Evolutionary conservation across 2,329 filamentous ascomycete genomes (phyloP), one percentile per base, ranked within the genome.

Genomic region (Calonectria naviculata): DNA sequence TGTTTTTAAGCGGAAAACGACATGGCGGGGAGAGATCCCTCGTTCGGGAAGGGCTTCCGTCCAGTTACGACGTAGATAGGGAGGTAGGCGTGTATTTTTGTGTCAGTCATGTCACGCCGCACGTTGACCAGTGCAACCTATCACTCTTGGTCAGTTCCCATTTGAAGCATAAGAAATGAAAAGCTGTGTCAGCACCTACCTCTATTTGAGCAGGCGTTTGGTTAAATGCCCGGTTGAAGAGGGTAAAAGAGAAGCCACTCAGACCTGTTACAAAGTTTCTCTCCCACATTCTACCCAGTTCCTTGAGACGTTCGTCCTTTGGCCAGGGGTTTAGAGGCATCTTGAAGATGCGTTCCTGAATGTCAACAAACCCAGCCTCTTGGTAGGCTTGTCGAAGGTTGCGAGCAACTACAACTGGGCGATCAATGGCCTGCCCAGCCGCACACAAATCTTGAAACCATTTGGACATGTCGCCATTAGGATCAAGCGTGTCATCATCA

Each of bases 281-380:
- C 75, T 87, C 84, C 86, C 85, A 87, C 76, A 86, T 81, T 44
- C 77, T 81, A 0, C 87, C 87, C 5, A 88, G 72, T 17, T 84
- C 81, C 74, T 85, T 87, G 61, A 85, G 80, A 24, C 77, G 75
- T 46, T 82, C 81, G 56, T 87, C 82, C 73, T 85, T 86, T 0
- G 89, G 83, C 90, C 89, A 91, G 5, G 83, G 81, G 38, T 88
- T 89, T 56, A 88, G 82, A 0, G 89, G 89, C 42, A 90, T 81
- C 77, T 88, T 90, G 78, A 88, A 89, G 1, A 88, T 76, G 26
- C 81, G 82, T 76, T 91, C 84, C 34, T 86, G 83, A 15, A 91
- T 84, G 65, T 91, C 87, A 8, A 88, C 85, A 72, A 91, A 91
- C 0, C 89, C 89, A 2, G 85, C 87, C 29, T 86, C 84, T 54